Evolutionary conservation across 495 filamentous ascomycete genomes (phyloP).

Genomic region (Jackrogersella minutella): DNA sequence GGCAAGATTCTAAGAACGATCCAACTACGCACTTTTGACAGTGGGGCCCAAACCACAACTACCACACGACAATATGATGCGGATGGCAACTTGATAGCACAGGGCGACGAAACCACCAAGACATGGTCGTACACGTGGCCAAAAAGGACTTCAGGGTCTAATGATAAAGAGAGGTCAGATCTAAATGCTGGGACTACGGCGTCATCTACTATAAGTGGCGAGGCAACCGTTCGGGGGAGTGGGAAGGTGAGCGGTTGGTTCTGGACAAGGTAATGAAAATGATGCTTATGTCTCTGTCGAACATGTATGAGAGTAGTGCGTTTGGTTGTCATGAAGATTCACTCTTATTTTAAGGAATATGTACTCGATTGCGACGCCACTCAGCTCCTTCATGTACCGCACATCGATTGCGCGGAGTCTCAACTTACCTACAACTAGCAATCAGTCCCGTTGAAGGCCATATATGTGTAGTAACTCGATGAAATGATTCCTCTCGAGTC

Average conservation of each 20-base stretch:
- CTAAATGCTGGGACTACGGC: conserved; percentile 1
- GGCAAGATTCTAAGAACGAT: conserved; percentile 33
- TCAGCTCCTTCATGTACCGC: not conserved
- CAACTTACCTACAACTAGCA: not conserved
- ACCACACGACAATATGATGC: conserved; percentile 22
- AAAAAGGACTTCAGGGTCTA: not conserved
- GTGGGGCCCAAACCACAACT: conserved; percentile 18
- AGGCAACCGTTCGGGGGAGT: not conserved
- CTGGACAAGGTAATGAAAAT: conserved; percentile 36
- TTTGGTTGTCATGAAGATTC: not conserved
- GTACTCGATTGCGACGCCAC: not conserved
- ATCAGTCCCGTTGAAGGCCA: no score
- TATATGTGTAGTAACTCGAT: no score
- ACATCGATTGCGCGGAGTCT: not conserved
- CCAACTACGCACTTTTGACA: not conserved
- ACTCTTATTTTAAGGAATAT: not conserved
- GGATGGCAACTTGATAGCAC: conserved; percentile 30
- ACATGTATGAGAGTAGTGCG: not conserved
- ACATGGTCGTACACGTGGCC: conserved; percentile 10
- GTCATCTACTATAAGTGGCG: not conserved
- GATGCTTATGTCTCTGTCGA: not conserved
- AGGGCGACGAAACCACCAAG: conserved; percentile 7
- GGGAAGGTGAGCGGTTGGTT: conserved; percentile 44
- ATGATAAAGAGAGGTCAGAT: not conserved
- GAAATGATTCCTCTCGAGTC: no score